Evolutionary conservation across 2,329 filamentous ascomycete genomes (phyloP).

Genomic region (Sarocladium strictum): DNA sequence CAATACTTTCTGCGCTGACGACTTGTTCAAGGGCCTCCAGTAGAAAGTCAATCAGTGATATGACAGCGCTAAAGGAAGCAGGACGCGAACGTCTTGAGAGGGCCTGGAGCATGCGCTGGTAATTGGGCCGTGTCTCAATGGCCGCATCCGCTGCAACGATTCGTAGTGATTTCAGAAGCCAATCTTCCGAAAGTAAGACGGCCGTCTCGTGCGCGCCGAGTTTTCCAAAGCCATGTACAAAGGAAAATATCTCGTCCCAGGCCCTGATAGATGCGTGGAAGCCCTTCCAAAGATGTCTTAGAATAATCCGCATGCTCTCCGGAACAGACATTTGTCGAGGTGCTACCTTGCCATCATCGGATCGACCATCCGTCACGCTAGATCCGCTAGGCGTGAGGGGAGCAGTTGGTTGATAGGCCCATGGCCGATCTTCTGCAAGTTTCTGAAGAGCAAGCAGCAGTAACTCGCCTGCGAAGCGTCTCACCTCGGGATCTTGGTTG

Average conservation of each 20-base stretch:
- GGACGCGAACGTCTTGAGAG: conserved; percentile 47
- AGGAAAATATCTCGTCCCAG: conserved; percentile 72
- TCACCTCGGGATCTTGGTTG: conserved; percentile 51
- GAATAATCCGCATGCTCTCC: conserved; percentile 34
- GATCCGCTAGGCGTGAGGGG: conserved; percentile 51
- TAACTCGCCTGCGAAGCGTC: conserved; percentile 43
- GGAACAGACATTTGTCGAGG: conserved; percentile 40
- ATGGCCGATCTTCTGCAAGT: conserved; percentile 35
- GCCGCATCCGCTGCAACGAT: conserved; percentile 55
- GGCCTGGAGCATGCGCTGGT: conserved; percentile 46
- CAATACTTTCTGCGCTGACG: conserved; percentile 27
- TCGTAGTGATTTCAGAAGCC: conserved; percentile 51
- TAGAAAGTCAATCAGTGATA: conserved; percentile 42
- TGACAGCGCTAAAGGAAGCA: conserved; percentile 47
- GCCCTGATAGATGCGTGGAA: conserved; percentile 58
- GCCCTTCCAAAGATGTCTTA: conserved; percentile 54
- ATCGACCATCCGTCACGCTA: conserved; percentile 42
- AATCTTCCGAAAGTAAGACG: conserved; percentile 54
- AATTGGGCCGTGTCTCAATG: conserved; percentile 47
- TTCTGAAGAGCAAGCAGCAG: conserved; percentile 46
- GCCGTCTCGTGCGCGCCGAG: conserved; percentile 54
- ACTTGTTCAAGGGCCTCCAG: conserved; percentile 36
- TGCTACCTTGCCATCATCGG: conserved; percentile 46
- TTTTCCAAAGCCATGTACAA: conserved; percentile 60
- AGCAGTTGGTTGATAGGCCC: conserved; percentile 39